A percentile compares a stretch with the other conserved stretches of the same genome.
These are phyloP conservation scores for Diaporthe australafricana DNA, from an alignment of 2,329 filamentous ascomycete species.

Conservation along the genomic window DNA sequence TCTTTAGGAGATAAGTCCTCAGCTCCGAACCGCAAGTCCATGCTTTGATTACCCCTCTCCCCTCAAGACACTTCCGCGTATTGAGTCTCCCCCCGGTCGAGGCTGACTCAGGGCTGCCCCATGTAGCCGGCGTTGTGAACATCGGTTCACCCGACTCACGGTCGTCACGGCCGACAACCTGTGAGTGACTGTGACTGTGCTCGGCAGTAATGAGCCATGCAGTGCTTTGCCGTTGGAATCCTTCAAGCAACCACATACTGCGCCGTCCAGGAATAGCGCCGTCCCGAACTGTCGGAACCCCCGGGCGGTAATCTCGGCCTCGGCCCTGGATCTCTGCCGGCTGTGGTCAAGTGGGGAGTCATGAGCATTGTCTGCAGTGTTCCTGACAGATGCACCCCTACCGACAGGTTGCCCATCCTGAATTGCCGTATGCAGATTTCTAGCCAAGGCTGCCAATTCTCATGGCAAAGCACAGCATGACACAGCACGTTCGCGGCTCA, in stretches of 20 bases:
- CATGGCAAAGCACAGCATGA: not conserved
- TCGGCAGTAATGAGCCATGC: not conserved
- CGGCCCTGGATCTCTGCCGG: conserved; percentile 1
- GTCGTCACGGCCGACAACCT: not conserved
- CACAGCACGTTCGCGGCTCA: not conserved
- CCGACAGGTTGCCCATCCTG: not conserved
- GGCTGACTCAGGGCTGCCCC: not conserved
- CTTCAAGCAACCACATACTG: no score
- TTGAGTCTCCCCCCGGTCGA: not conserved
- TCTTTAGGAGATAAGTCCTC: conserved; percentile 13
- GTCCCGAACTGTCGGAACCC: conserved; percentile 1
- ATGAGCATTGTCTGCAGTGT: not conserved
- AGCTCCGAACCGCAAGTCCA: conserved; percentile 10
- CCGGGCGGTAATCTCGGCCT: conserved; percentile 20
- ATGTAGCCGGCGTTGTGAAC: not conserved
- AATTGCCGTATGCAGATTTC: not conserved
- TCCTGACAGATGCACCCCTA: conserved; percentile 8
- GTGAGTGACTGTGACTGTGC: not conserved
- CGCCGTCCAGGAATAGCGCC: not conserved
- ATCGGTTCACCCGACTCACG: not conserved
- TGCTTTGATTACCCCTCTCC: conserved; percentile 5
- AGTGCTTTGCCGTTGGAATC: not conserved
- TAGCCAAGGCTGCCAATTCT: not conserved
- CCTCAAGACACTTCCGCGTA: not conserved
- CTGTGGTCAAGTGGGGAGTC: not conserved